Percentiles rank a stretch among this genome's conserved stretches.
phyloP scores from a whole-genome alignment of 2,329 filamentous ascomycete species.

The Fusarium tricinctum region DNA sequence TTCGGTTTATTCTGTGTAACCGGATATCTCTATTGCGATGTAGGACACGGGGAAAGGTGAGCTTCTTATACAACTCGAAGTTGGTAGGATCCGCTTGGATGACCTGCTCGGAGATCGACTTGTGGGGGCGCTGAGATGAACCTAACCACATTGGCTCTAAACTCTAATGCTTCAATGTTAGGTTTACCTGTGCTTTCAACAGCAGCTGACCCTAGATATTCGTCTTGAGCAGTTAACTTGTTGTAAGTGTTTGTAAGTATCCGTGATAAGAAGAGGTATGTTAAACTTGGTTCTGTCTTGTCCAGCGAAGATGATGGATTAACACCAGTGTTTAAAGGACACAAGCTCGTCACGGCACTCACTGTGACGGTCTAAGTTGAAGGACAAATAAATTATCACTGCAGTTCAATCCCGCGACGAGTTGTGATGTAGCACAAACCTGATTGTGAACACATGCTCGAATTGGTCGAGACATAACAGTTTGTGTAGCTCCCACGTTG shows the following conservation, averaged over 20 bases:
- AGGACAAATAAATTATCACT: not conserved
- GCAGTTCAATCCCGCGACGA: not conserved
- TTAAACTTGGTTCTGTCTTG: too few species aligned
- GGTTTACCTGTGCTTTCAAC: conserved; percentile 2
- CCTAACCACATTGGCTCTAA: conserved; percentile 7
- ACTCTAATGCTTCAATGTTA: not conserved
- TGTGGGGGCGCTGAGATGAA: conserved; percentile 21
- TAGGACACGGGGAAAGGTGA: conserved; percentile 7
- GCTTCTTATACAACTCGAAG: conserved; percentile 28
- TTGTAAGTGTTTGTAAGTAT: not conserved
- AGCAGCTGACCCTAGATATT: not conserved
- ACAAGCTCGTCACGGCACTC: not conserved
- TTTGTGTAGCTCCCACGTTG: not conserved
- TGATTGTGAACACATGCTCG: too few species aligned
- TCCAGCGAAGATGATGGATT: too few species aligned
- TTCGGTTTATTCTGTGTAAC: conserved; percentile 2
- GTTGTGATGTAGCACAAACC: not conserved
- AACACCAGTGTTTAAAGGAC: not conserved
- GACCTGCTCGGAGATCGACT: conserved; percentile 8
- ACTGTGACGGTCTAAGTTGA: not conserved
- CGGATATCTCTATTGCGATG: not conserved
- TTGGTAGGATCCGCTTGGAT: conserved; percentile 1
- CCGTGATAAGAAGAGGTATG: not conserved
- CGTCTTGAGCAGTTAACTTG: not conserved
- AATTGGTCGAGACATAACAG: not conserved